Percentiles rank a stretch among this genome's conserved stretches.
phyloP scores from a whole-genome alignment of 2,329 filamentous ascomycete genomes.

The Tricladium varicosporioides region DNA sequence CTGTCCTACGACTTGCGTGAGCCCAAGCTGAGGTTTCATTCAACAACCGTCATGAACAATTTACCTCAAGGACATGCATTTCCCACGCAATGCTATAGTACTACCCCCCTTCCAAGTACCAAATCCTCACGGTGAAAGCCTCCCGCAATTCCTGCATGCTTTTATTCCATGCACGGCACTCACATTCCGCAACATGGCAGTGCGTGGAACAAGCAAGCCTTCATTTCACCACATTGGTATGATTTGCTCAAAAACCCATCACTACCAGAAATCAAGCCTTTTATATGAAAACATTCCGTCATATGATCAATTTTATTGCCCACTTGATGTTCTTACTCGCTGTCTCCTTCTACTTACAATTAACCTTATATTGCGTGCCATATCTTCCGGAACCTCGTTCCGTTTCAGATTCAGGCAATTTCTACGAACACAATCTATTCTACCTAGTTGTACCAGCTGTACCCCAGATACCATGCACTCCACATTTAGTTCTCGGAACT shows the following conservation, averaged over 20 bases:
- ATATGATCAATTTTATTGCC: constrained; percentile 4
- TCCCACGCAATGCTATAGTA: too few species aligned
- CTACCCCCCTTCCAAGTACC: not conserved
- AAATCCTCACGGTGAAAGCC: not conserved
- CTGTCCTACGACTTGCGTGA: not conserved
- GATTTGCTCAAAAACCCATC: not conserved
- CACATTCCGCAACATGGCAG: not conserved
- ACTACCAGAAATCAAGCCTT: constrained; percentile 3
- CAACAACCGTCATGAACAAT: not conserved
- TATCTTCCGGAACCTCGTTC: constrained; percentile 10
- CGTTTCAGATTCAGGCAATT: constrained; percentile 19
- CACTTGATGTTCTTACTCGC: constrained; percentile 5
- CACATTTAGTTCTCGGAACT: not conserved
- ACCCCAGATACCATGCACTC: constrained; percentile 7
- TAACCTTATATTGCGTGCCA: constrained; percentile 6
- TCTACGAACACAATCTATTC: not conserved
- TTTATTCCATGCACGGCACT: not conserved
- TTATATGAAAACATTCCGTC: constrained; percentile 2
- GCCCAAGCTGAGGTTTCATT: not conserved
- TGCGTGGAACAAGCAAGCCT: not conserved
- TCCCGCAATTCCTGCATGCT: not conserved
- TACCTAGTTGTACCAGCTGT: not conserved
- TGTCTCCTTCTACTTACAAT: constrained; percentile 10
- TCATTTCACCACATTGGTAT: not conserved
- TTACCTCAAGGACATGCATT: too few species aligned